Evolutionary conservation across 148 eudicot genomes (phyloP), one percentile per base, ranked within the genome.

Genomic region (Diospyros lotus): DNA sequence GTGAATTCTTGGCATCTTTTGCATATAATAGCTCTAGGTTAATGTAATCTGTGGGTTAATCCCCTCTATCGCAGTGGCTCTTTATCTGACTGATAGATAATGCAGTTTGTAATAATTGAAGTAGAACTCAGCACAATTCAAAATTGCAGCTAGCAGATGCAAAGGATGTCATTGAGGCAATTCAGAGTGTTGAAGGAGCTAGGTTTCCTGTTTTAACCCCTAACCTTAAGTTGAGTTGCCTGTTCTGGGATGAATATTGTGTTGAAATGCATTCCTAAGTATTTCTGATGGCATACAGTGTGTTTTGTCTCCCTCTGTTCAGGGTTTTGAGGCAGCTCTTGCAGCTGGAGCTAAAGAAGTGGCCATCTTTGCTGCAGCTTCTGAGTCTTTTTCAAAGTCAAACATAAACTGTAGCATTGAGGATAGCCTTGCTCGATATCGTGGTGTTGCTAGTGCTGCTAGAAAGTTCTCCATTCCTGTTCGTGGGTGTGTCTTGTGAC

Each of bases 281-380:
- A 41, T 62, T 9, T 51, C 52, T 55, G 43, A 2, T 38, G 46
- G 66, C 13, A 17, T 56, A 18, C 17, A 15, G 14, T 55, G 63
- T 48, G 6, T 59, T 51, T 46, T 69, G 6, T 58, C 62, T 43
- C 44, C 52, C 52, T 72, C 74, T 17, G 65, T 55, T 46, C 75
- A 95, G 99, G 99, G 99, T 67, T 87, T 95, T 72, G 99, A 93
- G 85, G 98, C 98, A 64, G 99, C 99, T 75, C 76, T 88, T 75
- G 96, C 89, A 74, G 90, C 94, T 73, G 99, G 99, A 80, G 96
- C 86, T 9, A 91, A 91, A 85, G 99, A 95, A 86, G 94, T 95
- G 68, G 99, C 99, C 38, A 76, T 95, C 44, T 95, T 95, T 87
- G 96, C 99, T 83, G 88, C 99, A 69, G 99, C 98, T 68, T 95